Evolutionary conservation across 2,329 filamentous ascomycete species (phyloP).

Genomic region (Aspergillus intermedius): DNA sequence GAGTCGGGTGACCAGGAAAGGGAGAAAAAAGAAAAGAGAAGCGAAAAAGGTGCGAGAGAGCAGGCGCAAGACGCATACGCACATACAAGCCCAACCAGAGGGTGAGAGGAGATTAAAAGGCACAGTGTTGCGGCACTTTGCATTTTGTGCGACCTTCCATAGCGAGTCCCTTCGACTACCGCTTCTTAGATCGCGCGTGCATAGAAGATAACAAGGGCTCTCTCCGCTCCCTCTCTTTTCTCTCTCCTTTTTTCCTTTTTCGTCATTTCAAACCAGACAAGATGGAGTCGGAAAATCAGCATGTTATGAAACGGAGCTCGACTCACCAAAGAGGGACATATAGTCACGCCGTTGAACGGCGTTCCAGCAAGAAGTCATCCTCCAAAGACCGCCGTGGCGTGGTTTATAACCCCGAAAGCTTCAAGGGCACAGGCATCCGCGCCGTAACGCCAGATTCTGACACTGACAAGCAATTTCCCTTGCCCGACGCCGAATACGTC

Average conservation of each 20-base stretch:
- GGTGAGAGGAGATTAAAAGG: not conserved
- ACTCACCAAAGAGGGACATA: slow-evolving; percentile 29
- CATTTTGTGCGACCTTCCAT: slow-evolving; percentile 18
- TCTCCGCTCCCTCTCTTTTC: not conserved
- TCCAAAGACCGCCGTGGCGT: slow-evolving; percentile 42
- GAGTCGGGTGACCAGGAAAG: not conserved
- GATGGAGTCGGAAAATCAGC: slow-evolving; percentile 38
- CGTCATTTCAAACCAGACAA: slow-evolving; percentile 8
- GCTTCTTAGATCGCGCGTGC: slow-evolving; percentile 14
- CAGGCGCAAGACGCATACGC: not conserved
- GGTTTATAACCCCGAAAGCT: slow-evolving; percentile 39
- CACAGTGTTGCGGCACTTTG: slow-evolving; percentile 2
- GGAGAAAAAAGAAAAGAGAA: not conserved
- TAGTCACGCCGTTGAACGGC: slow-evolving; percentile 37
- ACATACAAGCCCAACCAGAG: not conserved
- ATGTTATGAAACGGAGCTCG: slow-evolving; percentile 36
- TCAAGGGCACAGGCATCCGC: slow-evolving; percentile 39
- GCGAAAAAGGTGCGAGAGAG: not conserved
- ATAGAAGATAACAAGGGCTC: slow-evolving; percentile 2
- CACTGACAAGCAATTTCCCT: slow-evolving; percentile 30
- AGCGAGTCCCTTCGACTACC: slow-evolving; percentile 19
- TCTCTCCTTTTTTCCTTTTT: not conserved
- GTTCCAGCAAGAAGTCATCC: slow-evolving; percentile 43
- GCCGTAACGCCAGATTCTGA: slow-evolving; percentile 42
- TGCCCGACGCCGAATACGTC: slow-evolving; percentile 31